A percentile compares a stretch with the other conserved stretches of the same genome.
phyloP scores from a whole-genome alignment of 2,329 filamentous ascomycete genomes.

The Aureobasidium leucospermi region DNA sequence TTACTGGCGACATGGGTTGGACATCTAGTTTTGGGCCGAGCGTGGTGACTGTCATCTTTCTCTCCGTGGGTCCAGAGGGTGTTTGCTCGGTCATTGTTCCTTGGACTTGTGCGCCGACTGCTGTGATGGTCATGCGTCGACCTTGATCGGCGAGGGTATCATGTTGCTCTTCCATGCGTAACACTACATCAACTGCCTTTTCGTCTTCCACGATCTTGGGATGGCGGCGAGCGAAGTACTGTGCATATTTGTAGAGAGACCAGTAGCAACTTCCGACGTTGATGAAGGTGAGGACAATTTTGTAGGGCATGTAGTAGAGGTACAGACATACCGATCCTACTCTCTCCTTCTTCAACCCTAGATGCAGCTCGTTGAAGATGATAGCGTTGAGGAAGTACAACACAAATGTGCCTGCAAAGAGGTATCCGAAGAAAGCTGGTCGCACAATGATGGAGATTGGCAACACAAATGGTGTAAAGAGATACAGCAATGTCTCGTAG shows the following conservation, averaged over 20 bases:
- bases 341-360: slow-evolving; percentile 38
- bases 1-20: neutral
- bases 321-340: slow-evolving; percentile 31
- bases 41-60: slow-evolving; percentile 1
- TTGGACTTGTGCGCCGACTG: slow-evolving; percentile 14
- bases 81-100: neutral
- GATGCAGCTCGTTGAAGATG: slow-evolving; percentile 44
- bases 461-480: slow-evolving; percentile 39
- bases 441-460: slow-evolving; percentile 39
- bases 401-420: slow-evolving; percentile 31
- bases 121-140: slow-evolving; percentile 17
- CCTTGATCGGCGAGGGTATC: neutral
- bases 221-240: slow-evolving; percentile 41
- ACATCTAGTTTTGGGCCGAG: neutral
- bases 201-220: slow-evolving; percentile 44
- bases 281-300: slow-evolving; percentile 37
- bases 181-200: slow-evolving; percentile 26
- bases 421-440: slow-evolving; percentile 34
- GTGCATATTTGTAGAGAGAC: slow-evolving; percentile 33
- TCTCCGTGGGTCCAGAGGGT: neutral
- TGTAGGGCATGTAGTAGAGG: slow-evolving; percentile 41
- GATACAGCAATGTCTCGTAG: slow-evolving; percentile 41
- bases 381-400: slow-evolving; percentile 39
- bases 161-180: slow-evolving; percentile 14
- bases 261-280: slow-evolving; percentile 33